phyloP scores from a whole-genome alignment of 2,329 filamentous ascomycete species.

The Alternaria viburni region DNA sequence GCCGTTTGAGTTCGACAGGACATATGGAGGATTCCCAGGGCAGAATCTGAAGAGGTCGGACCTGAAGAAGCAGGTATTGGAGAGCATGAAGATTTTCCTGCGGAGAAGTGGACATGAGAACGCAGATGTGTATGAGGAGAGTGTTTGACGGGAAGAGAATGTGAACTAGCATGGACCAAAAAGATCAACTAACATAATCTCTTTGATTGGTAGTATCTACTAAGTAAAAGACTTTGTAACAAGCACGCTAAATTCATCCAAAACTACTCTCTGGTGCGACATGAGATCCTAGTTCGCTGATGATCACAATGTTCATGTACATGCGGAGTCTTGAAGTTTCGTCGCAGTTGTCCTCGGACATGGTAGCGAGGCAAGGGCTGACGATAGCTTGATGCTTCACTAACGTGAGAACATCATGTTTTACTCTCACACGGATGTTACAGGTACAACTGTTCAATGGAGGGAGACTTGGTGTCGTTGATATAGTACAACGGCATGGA shows the following conservation, averaged over 20 bases:
- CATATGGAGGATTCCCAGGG: constrained; percentile 71
- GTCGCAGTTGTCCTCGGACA: no score
- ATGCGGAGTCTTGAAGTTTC: no score
- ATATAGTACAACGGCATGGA: background rate
- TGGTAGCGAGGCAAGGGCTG: no score
- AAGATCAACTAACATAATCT: background rate
- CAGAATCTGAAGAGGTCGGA: constrained; percentile 64
- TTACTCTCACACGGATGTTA: no score
- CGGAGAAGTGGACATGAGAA: constrained; percentile 56
- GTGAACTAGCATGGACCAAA: no score
- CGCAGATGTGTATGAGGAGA: constrained; percentile 50
- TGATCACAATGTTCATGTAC: no score
- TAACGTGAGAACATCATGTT: no score
- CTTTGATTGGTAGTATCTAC: background rate
- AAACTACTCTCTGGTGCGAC: background rate
- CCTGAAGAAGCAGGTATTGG: constrained; percentile 70
- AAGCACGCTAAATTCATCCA: background rate
- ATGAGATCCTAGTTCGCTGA: no score
- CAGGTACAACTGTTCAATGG: no score
- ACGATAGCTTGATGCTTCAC: no score
- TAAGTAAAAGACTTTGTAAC: background rate
- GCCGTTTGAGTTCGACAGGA: constrained; percentile 66
- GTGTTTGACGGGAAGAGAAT: background rate
- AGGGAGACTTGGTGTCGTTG: background rate
- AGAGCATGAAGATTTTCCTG: constrained; percentile 79